These are phyloP conservation scores for Corylus americana DNA, from an alignment of 306 rosid species.

Conservation along the genomic window DNA sequence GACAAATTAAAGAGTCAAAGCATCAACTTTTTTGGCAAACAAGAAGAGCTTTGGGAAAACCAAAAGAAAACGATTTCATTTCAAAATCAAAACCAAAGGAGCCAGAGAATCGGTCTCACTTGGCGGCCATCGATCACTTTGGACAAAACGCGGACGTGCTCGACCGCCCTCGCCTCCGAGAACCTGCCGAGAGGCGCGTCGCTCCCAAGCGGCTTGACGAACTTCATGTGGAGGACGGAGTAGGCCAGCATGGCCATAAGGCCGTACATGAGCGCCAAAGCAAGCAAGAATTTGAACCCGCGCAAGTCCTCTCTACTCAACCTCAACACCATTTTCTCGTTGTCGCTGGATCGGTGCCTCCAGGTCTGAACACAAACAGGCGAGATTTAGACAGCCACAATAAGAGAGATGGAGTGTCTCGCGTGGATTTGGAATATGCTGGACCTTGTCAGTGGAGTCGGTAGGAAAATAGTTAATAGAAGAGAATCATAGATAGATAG, in stretches of 20 bases:
- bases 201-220: conserved; percentile 60
- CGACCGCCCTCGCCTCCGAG: conserved; percentile 82
- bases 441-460: background rate
- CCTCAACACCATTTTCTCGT: conserved; percentile 52
- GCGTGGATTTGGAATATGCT: background rate
- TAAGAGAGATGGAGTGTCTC: background rate
- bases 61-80: background rate
- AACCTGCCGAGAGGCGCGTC: conserved; percentile 84
- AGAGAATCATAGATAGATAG: background rate
- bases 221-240: conserved; percentile 73
- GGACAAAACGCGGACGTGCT: conserved; percentile 73
- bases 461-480: too few species aligned
- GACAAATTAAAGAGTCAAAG: background rate
- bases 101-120: conserved; percentile 37
- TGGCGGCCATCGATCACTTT: conserved; percentile 94
- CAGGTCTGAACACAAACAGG: background rate
- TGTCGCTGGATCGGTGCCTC: background rate
- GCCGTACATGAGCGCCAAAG: conserved; percentile 54
- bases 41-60: background rate
- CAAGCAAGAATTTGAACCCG: conserved; percentile 63
- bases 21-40: background rate
- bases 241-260: conserved; percentile 61
- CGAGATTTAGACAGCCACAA: background rate
- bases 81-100: background rate
- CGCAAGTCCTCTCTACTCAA: conserved; percentile 55